phyloP scores from a whole-genome alignment of 2,329 filamentous ascomycete genomes.

The Microdochium trichocladiopsis region DNA sequence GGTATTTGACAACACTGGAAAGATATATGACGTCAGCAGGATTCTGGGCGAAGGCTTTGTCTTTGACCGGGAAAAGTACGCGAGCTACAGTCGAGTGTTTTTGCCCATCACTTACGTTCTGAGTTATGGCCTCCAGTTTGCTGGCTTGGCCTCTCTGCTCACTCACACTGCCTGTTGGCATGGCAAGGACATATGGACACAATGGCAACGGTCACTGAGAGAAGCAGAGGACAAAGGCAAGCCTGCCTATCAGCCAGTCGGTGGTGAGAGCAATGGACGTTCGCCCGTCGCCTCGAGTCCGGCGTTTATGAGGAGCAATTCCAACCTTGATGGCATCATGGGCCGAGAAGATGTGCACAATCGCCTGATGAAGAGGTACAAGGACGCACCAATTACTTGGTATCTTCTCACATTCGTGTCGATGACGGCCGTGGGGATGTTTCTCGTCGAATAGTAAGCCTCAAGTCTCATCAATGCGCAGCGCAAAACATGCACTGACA shows the following conservation, averaged over 20 bases:
- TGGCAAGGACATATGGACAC: constrained; percentile 71
- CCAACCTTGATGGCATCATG: constrained; percentile 47
- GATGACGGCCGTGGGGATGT: constrained; percentile 75
- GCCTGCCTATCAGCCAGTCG: constrained; percentile 45
- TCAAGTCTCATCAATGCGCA: not conserved
- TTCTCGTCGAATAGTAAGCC: constrained; percentile 75
- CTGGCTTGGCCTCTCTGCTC: constrained; percentile 69
- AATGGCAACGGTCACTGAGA: constrained; percentile 63
- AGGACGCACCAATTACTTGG: constrained; percentile 76
- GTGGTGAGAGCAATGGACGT: constrained; percentile 10
- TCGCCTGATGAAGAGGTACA: constrained; percentile 74
- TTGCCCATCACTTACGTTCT: constrained; percentile 82
- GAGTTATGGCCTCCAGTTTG: constrained; percentile 82
- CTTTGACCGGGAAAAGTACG: constrained; percentile 71
- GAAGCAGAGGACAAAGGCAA: constrained; percentile 50
- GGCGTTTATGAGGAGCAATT: constrained; percentile 22
- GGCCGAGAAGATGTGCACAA: constrained; percentile 76
- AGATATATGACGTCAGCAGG: constrained; percentile 72
- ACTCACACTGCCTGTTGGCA: constrained; percentile 83
- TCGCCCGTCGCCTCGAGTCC: constrained; percentile 9
- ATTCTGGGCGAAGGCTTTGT: constrained; percentile 73
- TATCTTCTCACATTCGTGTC: constrained; percentile 68
- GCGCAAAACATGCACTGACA: constrained; percentile 9
- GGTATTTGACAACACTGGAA: constrained; percentile 79
- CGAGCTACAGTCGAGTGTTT: constrained; percentile 77